Evolutionary conservation across 2,329 filamentous ascomycete genomes (phyloP).

Genomic region (Colletotrichum orbiculare): DNA sequence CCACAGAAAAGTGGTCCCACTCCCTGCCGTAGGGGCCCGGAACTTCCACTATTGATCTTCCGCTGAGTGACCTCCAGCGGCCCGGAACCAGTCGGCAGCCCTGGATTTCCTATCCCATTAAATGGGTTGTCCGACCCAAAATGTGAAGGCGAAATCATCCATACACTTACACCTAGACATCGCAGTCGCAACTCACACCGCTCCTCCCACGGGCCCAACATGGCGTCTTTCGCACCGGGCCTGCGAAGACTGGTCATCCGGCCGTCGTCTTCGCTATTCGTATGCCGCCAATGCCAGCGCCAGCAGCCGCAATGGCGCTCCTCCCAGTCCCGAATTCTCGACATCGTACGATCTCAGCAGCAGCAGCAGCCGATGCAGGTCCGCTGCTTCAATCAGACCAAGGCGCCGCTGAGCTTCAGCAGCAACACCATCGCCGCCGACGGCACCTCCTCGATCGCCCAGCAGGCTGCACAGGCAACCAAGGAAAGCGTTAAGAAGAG

Average conservation of each 20-base stretch:
- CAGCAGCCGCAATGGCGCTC: conserved; percentile 42
- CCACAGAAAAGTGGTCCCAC: conserved; percentile 12
- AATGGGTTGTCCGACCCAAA: neutral
- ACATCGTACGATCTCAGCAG: conserved; percentile 48
- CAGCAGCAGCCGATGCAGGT: conserved; percentile 13
- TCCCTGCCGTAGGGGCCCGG: conserved; percentile 24
- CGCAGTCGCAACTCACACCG: conserved; percentile 8
- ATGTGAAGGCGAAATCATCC: neutral
- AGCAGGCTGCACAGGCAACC: conserved; percentile 25
- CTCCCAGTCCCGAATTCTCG: conserved; percentile 51
- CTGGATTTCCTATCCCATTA: conserved; percentile 26
- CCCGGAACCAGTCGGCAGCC: conserved; percentile 27
- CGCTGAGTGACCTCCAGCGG: too few relatives aligned
- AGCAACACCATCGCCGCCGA: conserved; percentile 32
- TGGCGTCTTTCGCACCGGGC: conserved; percentile 56
- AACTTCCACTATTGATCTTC: neutral
- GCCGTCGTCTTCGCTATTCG: conserved; percentile 52
- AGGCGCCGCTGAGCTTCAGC: conserved; percentile 43
- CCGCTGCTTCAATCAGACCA: conserved; percentile 50
- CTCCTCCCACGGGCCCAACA: conserved; percentile 38
- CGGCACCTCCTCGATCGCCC: conserved; percentile 15
- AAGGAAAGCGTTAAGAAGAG: conserved; percentile 44
- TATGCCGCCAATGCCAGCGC: conserved; percentile 61
- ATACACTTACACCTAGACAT: neutral
- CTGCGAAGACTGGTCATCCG: conserved; percentile 54